Conservation (phyloP, 2,329 filamentous ascomycete species). For the Diaporthe helianthi region DNA sequence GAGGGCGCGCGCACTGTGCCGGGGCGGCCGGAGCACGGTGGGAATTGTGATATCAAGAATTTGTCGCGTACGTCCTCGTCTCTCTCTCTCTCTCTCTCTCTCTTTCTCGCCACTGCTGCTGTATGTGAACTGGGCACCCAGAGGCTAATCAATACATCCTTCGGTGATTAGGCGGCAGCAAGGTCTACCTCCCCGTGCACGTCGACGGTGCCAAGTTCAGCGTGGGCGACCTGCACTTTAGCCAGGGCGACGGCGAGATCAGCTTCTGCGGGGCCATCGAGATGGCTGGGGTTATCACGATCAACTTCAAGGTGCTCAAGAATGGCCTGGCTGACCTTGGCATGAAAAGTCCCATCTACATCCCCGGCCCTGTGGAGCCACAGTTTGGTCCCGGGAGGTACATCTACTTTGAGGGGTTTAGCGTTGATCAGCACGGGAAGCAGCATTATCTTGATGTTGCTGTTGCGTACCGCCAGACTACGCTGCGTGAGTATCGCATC, state of each 20-base stretch:
- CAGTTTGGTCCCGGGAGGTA: constrained; percentile 84
- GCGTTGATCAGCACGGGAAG: constrained; percentile 85
- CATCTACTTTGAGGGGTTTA: constrained; percentile 90
- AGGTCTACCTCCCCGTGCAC: constrained; percentile 88
- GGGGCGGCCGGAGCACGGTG: constrained; percentile 83
- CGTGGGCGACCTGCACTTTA: constrained; percentile 88
- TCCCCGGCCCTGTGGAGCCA: constrained; percentile 86
- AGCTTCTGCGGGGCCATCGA: constrained; percentile 91
- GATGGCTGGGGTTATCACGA: constrained; percentile 90
- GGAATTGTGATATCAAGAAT: constrained; percentile 93
- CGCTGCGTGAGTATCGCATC: constrained; percentile 55
- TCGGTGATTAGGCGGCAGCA: constrained; percentile 70
- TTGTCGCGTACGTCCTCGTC: constrained; percentile 51
- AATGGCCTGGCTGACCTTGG: constrained; percentile 75
- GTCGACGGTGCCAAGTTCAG: constrained; percentile 87
- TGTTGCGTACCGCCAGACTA: constrained; percentile 85
- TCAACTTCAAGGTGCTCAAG: constrained; percentile 90
- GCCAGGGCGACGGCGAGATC: constrained; percentile 89
- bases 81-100: too few species aligned
- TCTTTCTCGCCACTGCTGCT: background rate
- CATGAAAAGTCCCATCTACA: constrained; percentile 84
- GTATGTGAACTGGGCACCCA: background rate
- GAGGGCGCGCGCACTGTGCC: constrained; percentile 89
- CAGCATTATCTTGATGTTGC: constrained; percentile 90
- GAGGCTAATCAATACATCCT: background rate